Evolutionary conservation across 1,284 basidiomycete species (phyloP), one percentile per base, ranked within the genome.

Genomic region (Agaricales sp.): DNA sequence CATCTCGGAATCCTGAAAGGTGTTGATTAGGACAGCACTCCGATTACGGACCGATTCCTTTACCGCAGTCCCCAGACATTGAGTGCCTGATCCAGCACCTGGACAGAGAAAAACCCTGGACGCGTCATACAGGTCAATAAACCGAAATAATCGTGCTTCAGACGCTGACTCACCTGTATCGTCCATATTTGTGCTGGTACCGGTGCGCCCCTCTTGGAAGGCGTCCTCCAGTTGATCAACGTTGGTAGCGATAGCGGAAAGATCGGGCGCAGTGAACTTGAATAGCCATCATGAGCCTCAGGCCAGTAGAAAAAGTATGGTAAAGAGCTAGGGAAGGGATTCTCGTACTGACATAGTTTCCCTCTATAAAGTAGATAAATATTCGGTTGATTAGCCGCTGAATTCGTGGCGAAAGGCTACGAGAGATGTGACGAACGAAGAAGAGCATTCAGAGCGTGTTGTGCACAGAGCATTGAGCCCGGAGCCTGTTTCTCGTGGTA

Each of bases 391-490:
- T 21, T 41, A 35, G 19, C n/a, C n/a, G n/a, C n/a, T n/a, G n/a
- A n/a, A n/a, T n/a, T n/a, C n/a, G n/a, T n/a, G n/a, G n/a, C n/a
- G n/a, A n/a, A n/a, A n/a, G n/a, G n/a, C n/a, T n/a, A n/a, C n/a
- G n/a, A n/a, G 14, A 22, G n/a, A 18, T 46, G 8, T 43, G 20
- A 72, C 79, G 58, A 57, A 88, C 86, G 87, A 37, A 90, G 68
- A n/a, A 91, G 68, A 13, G 78, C 76, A 61, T 91, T 91, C 25
- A 91, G 68, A 12, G 87, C 86, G 65, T 91, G 86, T 58, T 90
- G 87, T n/a, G 87, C 87, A 60, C 88, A 91, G 41, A 90, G 75
- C 78, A 86, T 87, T 2, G 86, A 87, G 18, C 86, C 87, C 50
- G 66, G 55, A 61, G 88, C 75, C 63, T 90, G 87, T 53, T 64